Percentiles rank a stretch among this genome's conserved stretches.
phyloP scores from a whole-genome alignment of 2,329 filamentous ascomycete genomes.

The Malbranchea zuffiana region DNA sequence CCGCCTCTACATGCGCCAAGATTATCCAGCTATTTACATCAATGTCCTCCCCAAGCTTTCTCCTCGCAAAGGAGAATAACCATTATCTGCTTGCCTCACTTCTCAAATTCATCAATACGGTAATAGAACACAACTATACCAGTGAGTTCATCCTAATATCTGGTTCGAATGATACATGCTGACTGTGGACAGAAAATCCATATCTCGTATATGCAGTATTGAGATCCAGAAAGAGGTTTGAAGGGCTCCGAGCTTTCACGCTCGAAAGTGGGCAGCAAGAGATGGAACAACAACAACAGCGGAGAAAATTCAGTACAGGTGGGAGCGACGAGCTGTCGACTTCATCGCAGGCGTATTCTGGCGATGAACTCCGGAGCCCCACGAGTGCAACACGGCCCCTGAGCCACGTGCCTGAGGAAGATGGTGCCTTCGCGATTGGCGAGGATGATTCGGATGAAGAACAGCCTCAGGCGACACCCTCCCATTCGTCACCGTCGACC shows the following conservation, averaged over 20 bases:
- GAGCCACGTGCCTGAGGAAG: conserved; percentile 64
- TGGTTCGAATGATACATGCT: conserved; percentile 13
- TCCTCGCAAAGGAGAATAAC: conserved; percentile 86
- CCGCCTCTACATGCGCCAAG: conserved; percentile 63
- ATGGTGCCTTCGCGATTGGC: conserved; percentile 76
- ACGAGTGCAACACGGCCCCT: conserved; percentile 51
- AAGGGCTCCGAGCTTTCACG: conserved; percentile 75
- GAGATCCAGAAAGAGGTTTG: conserved; percentile 70
- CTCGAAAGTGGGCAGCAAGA: conserved; percentile 87
- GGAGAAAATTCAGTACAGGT: conserved; percentile 49
- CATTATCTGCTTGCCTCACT: conserved; percentile 69
- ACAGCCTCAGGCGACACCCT: conserved; percentile 51
- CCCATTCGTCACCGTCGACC: conserved; percentile 45
- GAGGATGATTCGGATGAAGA: conserved; percentile 59
- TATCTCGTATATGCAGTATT: conserved; percentile 70
- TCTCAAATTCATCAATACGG: conserved; percentile 78
- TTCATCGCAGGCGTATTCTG: conserved; percentile 21
- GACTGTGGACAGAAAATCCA: conserved; percentile 53
- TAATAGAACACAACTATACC: conserved; percentile 77
- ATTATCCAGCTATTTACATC: conserved; percentile 78
- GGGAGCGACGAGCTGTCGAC: conserved; percentile 26
- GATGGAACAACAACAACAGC: conserved; percentile 66
- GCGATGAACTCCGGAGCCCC: conserved; percentile 7
- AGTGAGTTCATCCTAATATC: conserved; percentile 42
- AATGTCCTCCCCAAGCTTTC: conserved; percentile 86